Percentiles rank a stretch among this genome's conserved stretches.
Conservation (phyloP, 306 rosid species). For the Ormosia semicastrata region DNA sequence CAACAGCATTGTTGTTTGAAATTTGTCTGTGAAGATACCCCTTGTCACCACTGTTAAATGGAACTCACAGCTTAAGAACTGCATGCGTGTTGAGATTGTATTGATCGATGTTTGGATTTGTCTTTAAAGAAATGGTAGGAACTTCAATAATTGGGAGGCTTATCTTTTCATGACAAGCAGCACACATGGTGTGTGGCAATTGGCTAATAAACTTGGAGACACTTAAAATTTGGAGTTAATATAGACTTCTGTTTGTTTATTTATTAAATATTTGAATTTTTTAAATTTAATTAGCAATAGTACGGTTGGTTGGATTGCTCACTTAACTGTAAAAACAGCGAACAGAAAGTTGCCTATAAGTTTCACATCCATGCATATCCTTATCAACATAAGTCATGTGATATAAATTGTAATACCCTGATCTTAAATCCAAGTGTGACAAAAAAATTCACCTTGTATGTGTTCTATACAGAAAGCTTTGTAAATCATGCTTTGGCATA, state of each 20-base stretch:
- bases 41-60: not conserved
- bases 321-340: not conserved
- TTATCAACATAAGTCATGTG: not conserved
- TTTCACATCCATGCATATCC: not conserved
- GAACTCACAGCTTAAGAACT: not conserved
- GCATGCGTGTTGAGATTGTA: not conserved
- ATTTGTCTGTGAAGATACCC: no score
- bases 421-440: not conserved
- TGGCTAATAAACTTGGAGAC: not conserved
- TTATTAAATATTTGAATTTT: not conserved
- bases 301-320: not conserved
- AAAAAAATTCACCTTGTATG: not conserved
- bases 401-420: not conserved
- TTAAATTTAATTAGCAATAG: not conserved
- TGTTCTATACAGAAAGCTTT: not conserved
- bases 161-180: not conserved
- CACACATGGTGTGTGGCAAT: not conserved
- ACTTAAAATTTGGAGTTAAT: not conserved
- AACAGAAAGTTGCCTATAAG: not conserved
- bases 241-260: not conserved
- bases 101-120: not conserved
- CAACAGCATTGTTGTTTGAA: no score
- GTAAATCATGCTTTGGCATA: not conserved
- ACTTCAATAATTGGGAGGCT: not conserved
- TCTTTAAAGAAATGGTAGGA: not conserved